These are phyloP conservation scores for Harrya chromipes DNA, from an alignment of 768 basidiomycete species.

Conservation along the genomic window DNA sequence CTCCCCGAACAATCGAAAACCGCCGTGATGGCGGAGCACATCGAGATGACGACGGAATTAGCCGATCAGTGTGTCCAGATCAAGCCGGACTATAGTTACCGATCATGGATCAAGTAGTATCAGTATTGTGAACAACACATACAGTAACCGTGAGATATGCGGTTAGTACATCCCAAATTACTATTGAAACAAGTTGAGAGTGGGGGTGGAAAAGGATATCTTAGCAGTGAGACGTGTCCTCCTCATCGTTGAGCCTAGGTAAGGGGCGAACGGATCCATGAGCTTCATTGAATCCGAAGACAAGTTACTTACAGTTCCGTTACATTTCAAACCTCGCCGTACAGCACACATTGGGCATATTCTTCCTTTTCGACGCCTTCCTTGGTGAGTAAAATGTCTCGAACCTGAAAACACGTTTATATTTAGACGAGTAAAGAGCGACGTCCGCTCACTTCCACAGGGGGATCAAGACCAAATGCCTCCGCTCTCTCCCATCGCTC, in stretches of 20 bases:
- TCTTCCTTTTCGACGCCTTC: constrained; percentile 54
- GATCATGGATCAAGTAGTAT: too few relatives aligned
- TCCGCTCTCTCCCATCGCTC: constrained; percentile 87
- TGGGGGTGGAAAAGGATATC: not conserved
- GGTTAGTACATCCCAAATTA: not conserved
- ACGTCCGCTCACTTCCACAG: constrained; percentile 55
- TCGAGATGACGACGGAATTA: too few relatives aligned
- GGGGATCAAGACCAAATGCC: constrained; percentile 75
- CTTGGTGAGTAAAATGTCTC: constrained; percentile 69
- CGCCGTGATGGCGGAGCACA: too few relatives aligned
- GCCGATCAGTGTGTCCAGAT: too few relatives aligned
- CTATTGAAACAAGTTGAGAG: not conserved
- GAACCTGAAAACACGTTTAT: constrained; percentile 48
- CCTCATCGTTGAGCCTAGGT: not conserved
- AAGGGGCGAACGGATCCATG: not conserved
- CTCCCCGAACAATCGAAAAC: too few relatives aligned
- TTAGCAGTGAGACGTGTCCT: not conserved
- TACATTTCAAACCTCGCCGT: constrained; percentile 35
- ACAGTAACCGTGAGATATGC: not conserved
- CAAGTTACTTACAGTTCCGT: not conserved
- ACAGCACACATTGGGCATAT: constrained; percentile 63
- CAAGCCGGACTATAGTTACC: too few relatives aligned
- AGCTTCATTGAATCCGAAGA: not conserved
- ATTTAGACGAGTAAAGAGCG: not conserved
- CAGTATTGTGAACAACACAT: too few relatives aligned